Percentiles rank a stretch among this genome's conserved stretches.
phyloP scores from a whole-genome alignment of 1,284 basidiomycete species.

The Melampsora medusae region DNA sequence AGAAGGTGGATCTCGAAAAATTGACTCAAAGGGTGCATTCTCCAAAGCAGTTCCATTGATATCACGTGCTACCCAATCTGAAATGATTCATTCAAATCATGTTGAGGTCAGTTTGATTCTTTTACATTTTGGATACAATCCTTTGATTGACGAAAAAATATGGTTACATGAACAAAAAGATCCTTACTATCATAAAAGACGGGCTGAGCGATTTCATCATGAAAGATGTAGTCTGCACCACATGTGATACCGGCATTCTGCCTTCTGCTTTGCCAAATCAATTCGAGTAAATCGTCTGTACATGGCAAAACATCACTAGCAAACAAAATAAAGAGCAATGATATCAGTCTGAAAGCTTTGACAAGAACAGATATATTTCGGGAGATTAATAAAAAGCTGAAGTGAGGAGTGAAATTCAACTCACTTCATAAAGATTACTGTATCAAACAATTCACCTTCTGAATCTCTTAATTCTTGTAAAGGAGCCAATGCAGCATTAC shows the following conservation, averaged over 20 bases:
- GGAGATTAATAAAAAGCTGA: neutral
- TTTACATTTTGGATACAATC: neutral
- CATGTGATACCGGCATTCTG: constrained; percentile 96
- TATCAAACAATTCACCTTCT: constrained; percentile 85
- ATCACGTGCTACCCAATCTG: constrained; percentile 83
- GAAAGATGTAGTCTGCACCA: constrained; percentile 95
- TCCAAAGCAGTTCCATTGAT: constrained; percentile 94
- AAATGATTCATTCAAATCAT: neutral
- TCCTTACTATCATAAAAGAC: constrained; percentile 36
- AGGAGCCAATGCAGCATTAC: constrained; percentile 88
- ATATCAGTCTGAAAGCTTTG: neutral
- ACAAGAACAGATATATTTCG: neutral
- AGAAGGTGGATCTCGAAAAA: constrained; percentile 78
- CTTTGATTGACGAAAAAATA: neutral
- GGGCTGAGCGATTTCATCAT: constrained; percentile 74
- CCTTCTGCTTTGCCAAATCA: constrained; percentile 83
- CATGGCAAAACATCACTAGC: constrained; percentile 84
- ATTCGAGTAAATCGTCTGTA: constrained; percentile 87
- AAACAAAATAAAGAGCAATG: neutral
- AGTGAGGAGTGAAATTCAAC: neutral
- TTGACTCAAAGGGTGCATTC: constrained; percentile 87
- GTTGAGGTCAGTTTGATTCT: neutral
- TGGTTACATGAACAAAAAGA: constrained; percentile 36
- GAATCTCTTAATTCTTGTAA: constrained; percentile 84
- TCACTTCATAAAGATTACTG: constrained; percentile 85